phyloP scores from a whole-genome alignment of 768 basidiomycete genomes.

The Phallus indusiatus region DNA sequence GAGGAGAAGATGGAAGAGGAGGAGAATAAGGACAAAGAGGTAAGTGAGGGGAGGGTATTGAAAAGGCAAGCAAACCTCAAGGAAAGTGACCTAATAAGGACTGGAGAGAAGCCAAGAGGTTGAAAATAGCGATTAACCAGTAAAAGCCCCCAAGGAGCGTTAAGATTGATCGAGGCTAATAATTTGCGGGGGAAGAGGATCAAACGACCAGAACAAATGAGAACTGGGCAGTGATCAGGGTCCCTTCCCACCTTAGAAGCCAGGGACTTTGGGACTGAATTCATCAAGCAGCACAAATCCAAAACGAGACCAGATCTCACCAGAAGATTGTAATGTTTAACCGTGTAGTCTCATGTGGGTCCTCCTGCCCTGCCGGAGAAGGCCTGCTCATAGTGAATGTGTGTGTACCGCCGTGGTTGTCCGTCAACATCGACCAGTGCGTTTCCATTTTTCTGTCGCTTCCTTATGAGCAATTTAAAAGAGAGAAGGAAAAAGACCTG shows the following conservation, averaged over 20 bases:
- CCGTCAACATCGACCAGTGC: too few relatives aligned
- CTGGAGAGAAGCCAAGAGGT: neutral
- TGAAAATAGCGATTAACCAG: neutral
- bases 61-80: neutral
- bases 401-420: too few relatives aligned
- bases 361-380: neutral
- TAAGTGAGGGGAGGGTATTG: neutral
- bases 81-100: neutral
- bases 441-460: too few relatives aligned
- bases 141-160: neutral
- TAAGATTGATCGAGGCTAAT: neutral
- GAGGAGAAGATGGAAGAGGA: neutral
- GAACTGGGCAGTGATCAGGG: too few relatives aligned
- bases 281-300: neutral
- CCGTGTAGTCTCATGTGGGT: neutral
- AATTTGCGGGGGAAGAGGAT: neutral
- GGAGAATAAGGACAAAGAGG: neutral
- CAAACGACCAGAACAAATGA: neutral
- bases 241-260: neutral
- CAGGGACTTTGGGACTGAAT: neutral
- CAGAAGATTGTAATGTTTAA: neutral
- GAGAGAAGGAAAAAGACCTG: too few relatives aligned
- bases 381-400: too few relatives aligned
- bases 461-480: too few relatives aligned
- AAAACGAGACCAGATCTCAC: neutral